Conservation (phyloP, 140 eudicot genomes). For the Erigeron philadelphicus region DNA sequence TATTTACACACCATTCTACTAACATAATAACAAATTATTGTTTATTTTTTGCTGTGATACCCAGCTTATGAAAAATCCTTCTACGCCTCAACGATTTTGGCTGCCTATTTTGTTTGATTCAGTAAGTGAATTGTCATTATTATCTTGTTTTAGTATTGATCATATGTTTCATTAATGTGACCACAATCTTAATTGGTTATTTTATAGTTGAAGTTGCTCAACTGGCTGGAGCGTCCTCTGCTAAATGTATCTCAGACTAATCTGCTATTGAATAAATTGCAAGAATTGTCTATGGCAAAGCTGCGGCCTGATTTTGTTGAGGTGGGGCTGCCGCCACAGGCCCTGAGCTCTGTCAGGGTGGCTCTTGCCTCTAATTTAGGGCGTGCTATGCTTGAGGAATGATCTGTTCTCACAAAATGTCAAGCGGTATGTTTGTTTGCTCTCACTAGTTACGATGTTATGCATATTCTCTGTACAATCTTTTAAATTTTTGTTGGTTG, state of each 20-base stretch:
- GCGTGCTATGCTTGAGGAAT: constrained; percentile 86
- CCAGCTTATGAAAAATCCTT: constrained; percentile 95
- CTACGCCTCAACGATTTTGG: constrained; percentile 96
- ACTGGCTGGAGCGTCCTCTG: constrained; percentile 64
- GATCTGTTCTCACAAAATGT: constrained; percentile 11
- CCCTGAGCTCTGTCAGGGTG: constrained; percentile 62
- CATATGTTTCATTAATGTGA: background rate
- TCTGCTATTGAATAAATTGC: constrained; percentile 66
- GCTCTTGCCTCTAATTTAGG: constrained; percentile 97
- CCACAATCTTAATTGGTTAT: background rate
- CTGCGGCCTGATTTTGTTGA: constrained; percentile 72
- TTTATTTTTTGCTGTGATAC: constrained; percentile 19
- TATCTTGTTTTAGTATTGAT: background rate
- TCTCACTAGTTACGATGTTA: background rate
- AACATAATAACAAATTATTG: background rate
- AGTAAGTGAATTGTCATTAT: constrained; percentile 38
- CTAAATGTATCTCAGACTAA: constrained; percentile 71
- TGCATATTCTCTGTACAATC: no score
- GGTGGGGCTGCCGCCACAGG: constrained; percentile 66
- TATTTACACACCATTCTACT: background rate
- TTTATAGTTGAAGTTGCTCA: constrained; percentile 77
- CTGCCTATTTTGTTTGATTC: constrained; percentile 81
- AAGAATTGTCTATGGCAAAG: constrained; percentile 77
- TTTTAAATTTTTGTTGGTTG: background rate
- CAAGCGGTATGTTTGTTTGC: constrained; percentile 19